These are phyloP conservation scores for Phytophthora syringae DNA, from an alignment of 352 stramenopile species.

Conservation along the genomic window DNA sequence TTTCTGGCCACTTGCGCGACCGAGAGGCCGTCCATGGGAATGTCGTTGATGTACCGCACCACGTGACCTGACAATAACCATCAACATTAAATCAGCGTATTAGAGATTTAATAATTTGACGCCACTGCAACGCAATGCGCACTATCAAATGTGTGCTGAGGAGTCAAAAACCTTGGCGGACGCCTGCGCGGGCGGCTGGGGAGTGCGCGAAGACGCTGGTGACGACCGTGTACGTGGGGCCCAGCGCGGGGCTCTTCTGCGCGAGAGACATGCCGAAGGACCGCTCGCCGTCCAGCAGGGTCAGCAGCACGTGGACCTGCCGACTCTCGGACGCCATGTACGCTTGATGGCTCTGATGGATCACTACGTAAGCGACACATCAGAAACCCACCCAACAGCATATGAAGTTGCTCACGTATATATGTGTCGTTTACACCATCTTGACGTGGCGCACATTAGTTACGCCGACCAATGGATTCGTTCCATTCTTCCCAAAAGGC, in stretches of 20 bases:
- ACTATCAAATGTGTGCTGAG: neutral
- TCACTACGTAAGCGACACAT: neutral
- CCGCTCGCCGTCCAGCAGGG: slow-evolving; percentile 50
- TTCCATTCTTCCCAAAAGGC: slow-evolving; percentile 22
- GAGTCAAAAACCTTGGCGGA: slow-evolving; percentile 46
- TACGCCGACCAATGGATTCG: slow-evolving; percentile 35
- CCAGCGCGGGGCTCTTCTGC: slow-evolving; percentile 27
- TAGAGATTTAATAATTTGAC: too few relatives aligned
- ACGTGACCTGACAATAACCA: slow-evolving; percentile 42
- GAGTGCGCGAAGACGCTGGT: slow-evolving; percentile 66
- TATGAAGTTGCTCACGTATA: neutral
- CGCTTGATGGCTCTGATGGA: slow-evolving; percentile 10
- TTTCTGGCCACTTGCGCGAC: slow-evolving; percentile 50
- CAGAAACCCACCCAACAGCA: neutral
- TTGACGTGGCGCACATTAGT: neutral
- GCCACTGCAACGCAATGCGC: neutral
- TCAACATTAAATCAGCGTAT: neutral
- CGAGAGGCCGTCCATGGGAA: slow-evolving; percentile 34
- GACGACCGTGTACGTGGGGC: slow-evolving; percentile 49
- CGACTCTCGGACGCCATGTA: slow-evolving; percentile 16
- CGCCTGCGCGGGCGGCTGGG: slow-evolving; percentile 56
- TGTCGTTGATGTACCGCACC: slow-evolving; percentile 47
- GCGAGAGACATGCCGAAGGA: slow-evolving; percentile 80
- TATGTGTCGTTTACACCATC: slow-evolving; percentile 9
- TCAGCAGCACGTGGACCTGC: slow-evolving; percentile 45